Evolutionary conservation across 257 asterid genomes (phyloP).

Genomic region (Nicotiana benthamiana): DNA sequence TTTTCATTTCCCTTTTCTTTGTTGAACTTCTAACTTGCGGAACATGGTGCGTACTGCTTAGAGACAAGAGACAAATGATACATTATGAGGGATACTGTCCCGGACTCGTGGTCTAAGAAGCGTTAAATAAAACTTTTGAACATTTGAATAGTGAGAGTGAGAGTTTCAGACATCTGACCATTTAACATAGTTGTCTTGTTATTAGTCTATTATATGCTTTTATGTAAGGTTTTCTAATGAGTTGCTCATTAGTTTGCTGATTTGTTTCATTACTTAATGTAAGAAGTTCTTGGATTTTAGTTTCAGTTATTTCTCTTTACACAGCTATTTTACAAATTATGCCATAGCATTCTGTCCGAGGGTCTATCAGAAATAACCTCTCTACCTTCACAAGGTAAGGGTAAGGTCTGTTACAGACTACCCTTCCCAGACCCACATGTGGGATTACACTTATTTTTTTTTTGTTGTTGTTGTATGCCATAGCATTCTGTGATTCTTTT

Average conservation of each 20-base stretch:
- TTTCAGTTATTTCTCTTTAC: not conserved
- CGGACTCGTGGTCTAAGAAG: not conserved
- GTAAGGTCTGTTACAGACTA: too few species aligned
- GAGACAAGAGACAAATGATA: not conserved
- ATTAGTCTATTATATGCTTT: not conserved
- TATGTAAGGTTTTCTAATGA: not conserved
- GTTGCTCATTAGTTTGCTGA: not conserved
- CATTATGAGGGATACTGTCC: not conserved
- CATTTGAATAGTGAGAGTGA: not conserved
- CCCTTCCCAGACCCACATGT: too few species aligned
- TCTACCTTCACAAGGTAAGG: too few species aligned
- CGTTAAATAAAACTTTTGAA: not conserved
- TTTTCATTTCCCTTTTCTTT: not conserved
- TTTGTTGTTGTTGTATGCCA: too few species aligned
- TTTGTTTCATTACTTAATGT: not conserved
- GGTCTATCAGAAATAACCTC: too few species aligned
- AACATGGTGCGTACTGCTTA: not conserved
- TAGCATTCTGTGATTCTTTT: not conserved
- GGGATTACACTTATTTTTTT: too few species aligned
- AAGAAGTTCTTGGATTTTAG: not conserved
- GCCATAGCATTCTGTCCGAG: not conserved
- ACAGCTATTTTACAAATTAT: too few species aligned
- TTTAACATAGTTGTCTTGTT: not conserved
- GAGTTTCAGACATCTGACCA: not conserved
- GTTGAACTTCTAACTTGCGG: constrained; percentile 2